These are phyloP conservation scores for Pichia sp. DNA, from an alignment of 1,139 yeast species.

Conservation along the genomic window DNA sequence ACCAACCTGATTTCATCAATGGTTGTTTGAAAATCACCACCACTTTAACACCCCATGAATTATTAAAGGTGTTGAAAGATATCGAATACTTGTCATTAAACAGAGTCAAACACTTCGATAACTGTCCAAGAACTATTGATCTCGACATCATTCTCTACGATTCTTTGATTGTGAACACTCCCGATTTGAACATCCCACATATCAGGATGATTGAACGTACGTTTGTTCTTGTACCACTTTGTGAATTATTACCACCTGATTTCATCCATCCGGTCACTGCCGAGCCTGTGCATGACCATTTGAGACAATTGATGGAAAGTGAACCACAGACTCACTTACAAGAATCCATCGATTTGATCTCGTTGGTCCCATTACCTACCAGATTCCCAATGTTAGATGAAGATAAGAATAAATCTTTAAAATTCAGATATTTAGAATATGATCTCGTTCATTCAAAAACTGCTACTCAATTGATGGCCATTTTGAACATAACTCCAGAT, in stretches of 20 bases:
- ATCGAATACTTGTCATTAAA: constrained; percentile 73
- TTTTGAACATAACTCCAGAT: constrained; percentile 88
- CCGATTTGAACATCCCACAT: constrained; percentile 76
- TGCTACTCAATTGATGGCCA: constrained; percentile 71
- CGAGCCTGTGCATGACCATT: constrained; percentile 70
- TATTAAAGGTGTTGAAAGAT: constrained; percentile 60
- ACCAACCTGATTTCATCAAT: constrained; percentile 81
- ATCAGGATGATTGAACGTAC: constrained; percentile 83
- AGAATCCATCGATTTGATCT: constrained; percentile 45
- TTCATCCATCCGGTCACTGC: constrained; percentile 79
- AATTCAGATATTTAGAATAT: constrained; percentile 37
- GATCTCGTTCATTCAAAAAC: constrained; percentile 37
- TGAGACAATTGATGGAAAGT: constrained; percentile 47
- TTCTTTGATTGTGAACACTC: constrained; percentile 50
- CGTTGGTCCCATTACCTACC: constrained; percentile 45
- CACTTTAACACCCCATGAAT: constrained; percentile 55
- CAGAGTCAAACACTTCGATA: constrained; percentile 77
- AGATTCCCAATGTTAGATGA: constrained; percentile 14
- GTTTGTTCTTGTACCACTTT: constrained; percentile 86
- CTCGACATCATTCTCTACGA: constrained; percentile 81
- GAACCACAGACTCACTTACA: constrained; percentile 40
- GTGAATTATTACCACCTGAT: constrained; percentile 71
- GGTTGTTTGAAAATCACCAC: constrained; percentile 74
- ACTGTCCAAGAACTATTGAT: constrained; percentile 92
- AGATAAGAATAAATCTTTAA: constrained; percentile 7